Percentiles rank a stretch among this genome's conserved stretches.
Evolutionary conservation across 2,329 filamentous ascomycete genomes (phyloP).

Genomic region (Trichophyton mentagrophytes): DNA sequence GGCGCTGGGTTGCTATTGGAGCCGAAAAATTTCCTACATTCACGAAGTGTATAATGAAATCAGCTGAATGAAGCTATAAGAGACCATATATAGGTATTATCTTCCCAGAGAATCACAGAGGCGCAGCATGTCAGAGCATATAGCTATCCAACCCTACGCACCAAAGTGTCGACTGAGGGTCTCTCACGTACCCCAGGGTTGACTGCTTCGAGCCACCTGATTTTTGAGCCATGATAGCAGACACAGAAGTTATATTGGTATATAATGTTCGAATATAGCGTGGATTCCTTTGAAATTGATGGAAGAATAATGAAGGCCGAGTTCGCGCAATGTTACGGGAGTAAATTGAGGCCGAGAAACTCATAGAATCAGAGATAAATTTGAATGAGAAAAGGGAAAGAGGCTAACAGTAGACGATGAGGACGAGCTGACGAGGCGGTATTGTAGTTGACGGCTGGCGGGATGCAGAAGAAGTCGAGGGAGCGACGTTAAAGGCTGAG

Average conservation of each 20-base stretch:
- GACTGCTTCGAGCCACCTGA: conserved; percentile 49
- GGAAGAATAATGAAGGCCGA: neutral
- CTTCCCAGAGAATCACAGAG: neutral
- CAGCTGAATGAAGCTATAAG: neutral
- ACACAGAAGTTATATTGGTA: neutral
- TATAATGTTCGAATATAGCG: neutral
- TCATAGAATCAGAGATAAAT: neutral
- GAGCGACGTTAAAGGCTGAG: neutral
- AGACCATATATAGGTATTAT: neutral
- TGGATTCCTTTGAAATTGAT: neutral
- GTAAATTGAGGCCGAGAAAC: neutral
- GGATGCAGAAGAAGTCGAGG: neutral
- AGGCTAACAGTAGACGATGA: neutral
- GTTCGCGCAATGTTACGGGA: neutral
- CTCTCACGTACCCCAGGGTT: conserved; percentile 76
- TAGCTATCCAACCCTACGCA: conserved; percentile 33
- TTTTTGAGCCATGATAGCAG: conserved; percentile 19
- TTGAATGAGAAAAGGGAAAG: neutral
- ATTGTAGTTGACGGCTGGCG: neutral
- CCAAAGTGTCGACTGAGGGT: conserved; percentile 61
- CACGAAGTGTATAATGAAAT: neutral
- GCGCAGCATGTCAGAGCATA: neutral
- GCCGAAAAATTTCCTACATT: conserved; percentile 69
- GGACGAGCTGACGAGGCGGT: neutral
- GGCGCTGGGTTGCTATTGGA: conserved; percentile 49